phyloP scores from a whole-genome alignment of 2,329 filamentous ascomycete species.

The Xylariales sp. region DNA sequence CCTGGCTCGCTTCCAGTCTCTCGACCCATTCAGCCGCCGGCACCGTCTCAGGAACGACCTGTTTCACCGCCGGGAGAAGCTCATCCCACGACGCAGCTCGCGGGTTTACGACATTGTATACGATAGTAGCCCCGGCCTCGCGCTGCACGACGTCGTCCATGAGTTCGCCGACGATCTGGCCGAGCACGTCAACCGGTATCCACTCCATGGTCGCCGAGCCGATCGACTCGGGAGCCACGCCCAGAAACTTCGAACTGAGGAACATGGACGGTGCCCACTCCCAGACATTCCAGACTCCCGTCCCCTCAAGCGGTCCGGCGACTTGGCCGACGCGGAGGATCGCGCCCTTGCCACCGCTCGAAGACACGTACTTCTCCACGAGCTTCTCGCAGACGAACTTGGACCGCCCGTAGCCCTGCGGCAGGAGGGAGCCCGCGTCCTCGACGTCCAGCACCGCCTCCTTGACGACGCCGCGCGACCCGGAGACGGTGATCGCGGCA shows the following conservation, averaged over 20 bases:
- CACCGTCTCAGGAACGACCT: slow-evolving; percentile 23
- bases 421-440: slow-evolving; percentile 31
- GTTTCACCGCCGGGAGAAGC: slow-evolving; percentile 29
- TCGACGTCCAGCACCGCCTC: slow-evolving; percentile 41
- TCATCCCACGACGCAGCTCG: slow-evolving; percentile 26
- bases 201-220: slow-evolving; percentile 44
- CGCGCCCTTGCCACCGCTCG: slow-evolving; percentile 34
- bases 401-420: slow-evolving; percentile 47
- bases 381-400: slow-evolving; percentile 49
- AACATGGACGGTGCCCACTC: slow-evolving; percentile 49
- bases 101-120: slow-evolving; percentile 38
- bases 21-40: slow-evolving; percentile 34
- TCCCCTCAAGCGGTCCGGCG: slow-evolving; percentile 41
- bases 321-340: slow-evolving; percentile 50
- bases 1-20: slow-evolving; percentile 27
- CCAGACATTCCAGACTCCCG: slow-evolving; percentile 44
- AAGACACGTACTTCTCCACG: slow-evolving; percentile 40
- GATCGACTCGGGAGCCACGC: slow-evolving; percentile 39
- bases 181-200: slow-evolving; percentile 46
- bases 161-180: slow-evolving; percentile 43
- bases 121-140: slow-evolving; percentile 5
- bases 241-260: slow-evolving; percentile 44
- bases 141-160: slow-evolving; percentile 33
- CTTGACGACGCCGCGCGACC: slow-evolving; percentile 30
- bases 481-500: slow-evolving; percentile 38